Base-by-base conservation (phyloP, 495 filamentous ascomycete species). In the Pseudomonodictys pantanalensis region DNA sequence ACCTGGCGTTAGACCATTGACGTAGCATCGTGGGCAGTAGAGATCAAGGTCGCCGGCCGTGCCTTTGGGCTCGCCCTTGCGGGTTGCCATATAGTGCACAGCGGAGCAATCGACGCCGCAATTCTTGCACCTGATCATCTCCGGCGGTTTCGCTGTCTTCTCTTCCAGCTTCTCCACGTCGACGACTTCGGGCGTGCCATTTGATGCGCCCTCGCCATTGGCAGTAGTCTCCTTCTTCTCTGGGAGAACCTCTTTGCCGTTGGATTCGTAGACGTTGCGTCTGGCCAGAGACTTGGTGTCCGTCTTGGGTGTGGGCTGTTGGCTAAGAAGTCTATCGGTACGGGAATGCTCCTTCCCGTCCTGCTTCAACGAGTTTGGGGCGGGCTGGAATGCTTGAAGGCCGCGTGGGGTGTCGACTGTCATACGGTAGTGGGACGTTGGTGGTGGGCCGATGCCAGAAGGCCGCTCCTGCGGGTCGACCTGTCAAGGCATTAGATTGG, bases 381-480 rank as follows among this genome's bases (percentile, higher is more conserved):
- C 87, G 20, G 93, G 93, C 69, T 98, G 93, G 80, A 91, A 95
- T 38, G 92, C 85, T 70, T 97, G 92, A 32, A 98, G 81, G 17
- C 93, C 93, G 28, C 93, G 88, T 44, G 93, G 95, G 3, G 93
- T 97, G 71, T 98, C 93, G 62, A 88, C 92, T 45, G 91, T 87
- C 49, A 97, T 83, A 60, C 90, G 84, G 84, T 97, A 98, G 75
- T 98, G 95, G 35, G 93, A 92, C 1, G 93, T 98, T 67, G 95
- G 96, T 12, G 93, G 95, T 2, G 93, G 95, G 4, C 92, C 92
- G 58, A 97, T 93, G 72, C 90, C 91, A 2, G 95, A 97, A 8
- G 93, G 93, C 39, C 93, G 85, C 42, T 90, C 89, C 68, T 97
- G 93, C 12, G 91, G 87, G 76, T 98, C 93, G 68, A 98, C 91